These are phyloP conservation scores for Gypsophila paniculata DNA, from an alignment of 179 eudicot species.

Conservation along the genomic window DNA sequence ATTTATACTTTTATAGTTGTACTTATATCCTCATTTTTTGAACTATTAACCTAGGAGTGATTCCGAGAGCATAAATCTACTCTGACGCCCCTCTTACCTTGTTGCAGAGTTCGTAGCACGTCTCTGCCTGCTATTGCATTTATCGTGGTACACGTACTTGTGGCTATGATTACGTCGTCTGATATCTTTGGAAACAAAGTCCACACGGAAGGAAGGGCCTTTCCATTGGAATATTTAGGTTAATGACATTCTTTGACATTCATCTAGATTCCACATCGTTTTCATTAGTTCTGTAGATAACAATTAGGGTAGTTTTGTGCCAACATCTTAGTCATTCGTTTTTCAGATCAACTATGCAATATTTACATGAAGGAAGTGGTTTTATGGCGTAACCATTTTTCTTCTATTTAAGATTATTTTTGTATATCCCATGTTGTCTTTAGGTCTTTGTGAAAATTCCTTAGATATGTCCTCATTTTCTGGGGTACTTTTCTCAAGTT, in stretches of 20 bases:
- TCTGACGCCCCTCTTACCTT: background rate
- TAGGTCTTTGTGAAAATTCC: background rate
- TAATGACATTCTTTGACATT: slow-evolving; percentile 5
- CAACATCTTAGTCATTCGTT: background rate
- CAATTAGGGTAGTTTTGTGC: background rate
- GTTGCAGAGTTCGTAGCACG: slow-evolving; percentile 14
- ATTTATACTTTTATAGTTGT: background rate
- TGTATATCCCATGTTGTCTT: background rate
- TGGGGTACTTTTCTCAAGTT: background rate
- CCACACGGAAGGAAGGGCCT: slow-evolving; percentile 8
- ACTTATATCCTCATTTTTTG: background rate
- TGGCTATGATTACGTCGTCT: slow-evolving; percentile 18
- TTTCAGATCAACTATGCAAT: background rate
- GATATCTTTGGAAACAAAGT: slow-evolving; percentile 15
- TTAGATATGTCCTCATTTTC: background rate
- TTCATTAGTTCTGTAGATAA: background rate
- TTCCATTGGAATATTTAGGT: slow-evolving; percentile 19
- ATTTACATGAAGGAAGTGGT: background rate
- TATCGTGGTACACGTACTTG: slow-evolving; percentile 14
- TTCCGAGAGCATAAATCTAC: background rate
- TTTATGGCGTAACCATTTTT: background rate
- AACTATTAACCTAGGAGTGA: background rate
- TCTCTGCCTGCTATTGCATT: slow-evolving; percentile 21
- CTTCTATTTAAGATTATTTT: background rate
- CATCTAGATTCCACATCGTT: slow-evolving; percentile 7